Evolutionary conservation across 768 basidiomycete species (phyloP).

Genomic region (Hericium erinaceus): DNA sequence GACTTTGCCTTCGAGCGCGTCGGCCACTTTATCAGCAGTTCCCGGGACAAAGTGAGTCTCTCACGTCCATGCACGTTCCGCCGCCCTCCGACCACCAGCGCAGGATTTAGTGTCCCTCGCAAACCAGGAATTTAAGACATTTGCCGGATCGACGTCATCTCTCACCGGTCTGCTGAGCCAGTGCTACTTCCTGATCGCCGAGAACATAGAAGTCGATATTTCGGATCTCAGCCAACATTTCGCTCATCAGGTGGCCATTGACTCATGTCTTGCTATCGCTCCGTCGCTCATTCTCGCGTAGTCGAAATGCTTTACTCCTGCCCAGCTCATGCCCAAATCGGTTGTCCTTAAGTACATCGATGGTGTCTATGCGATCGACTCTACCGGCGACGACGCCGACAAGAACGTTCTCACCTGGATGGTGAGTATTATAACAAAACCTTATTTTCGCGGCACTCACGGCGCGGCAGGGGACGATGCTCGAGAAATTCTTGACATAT

Average conservation of each 20-base stretch:
- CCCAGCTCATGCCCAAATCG: constrained; percentile 68
- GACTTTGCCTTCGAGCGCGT: constrained; percentile 83
- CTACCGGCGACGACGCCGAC: constrained; percentile 34
- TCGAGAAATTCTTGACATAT: constrained; percentile 83
- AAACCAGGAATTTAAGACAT: constrained; percentile 44
- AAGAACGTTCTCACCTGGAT: constrained; percentile 74
- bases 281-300: constrained; percentile 18
- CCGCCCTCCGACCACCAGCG: background rate
- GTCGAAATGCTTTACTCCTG: constrained; percentile 61
- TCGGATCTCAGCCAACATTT: constrained; percentile 54
- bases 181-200: constrained; percentile 81
- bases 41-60: constrained; percentile 53
- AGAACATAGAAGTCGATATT: constrained; percentile 56
- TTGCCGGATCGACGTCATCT: constrained; percentile 86
- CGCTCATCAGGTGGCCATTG: constrained; percentile 35
- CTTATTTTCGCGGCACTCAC: background rate
- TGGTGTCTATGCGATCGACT: constrained; percentile 62
- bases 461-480: constrained; percentile 62
- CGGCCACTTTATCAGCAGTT: constrained; percentile 67
- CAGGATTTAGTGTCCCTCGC: constrained; percentile 64
- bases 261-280: constrained; percentile 12
- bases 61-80: background rate
- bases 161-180: constrained; percentile 77
- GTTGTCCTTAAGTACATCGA: constrained; percentile 57
- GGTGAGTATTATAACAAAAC: constrained; percentile 31